These are phyloP conservation scores for Toxoplasma gondii DNA, from an alignment of 169 alveolate species.

Conservation along the genomic window DNA sequence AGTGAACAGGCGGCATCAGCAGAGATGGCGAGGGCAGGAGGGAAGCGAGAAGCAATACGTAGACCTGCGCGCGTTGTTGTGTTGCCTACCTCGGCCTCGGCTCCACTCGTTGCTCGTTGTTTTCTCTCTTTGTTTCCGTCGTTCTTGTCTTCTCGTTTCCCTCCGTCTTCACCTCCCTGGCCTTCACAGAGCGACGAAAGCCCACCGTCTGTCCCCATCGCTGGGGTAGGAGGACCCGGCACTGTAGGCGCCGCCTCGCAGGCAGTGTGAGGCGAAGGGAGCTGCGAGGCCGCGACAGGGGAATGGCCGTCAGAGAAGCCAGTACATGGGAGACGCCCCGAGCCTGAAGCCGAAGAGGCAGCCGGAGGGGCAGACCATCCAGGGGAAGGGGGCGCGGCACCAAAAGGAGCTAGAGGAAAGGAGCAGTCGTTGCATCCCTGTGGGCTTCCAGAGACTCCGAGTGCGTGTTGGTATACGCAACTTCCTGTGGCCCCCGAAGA, in stretches of 20 bases:
- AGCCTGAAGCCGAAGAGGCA: neutral
- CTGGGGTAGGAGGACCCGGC: too few species aligned
- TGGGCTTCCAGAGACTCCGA: neutral
- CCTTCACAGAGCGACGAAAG: too few species aligned
- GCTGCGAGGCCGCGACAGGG: neutral
- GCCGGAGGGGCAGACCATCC: neutral
- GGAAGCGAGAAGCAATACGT: conserved; percentile 4
- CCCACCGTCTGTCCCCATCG: too few species aligned
- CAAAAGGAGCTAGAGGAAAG: neutral
- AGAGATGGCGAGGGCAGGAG: neutral
- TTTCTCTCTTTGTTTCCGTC: too few species aligned
- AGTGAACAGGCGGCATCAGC: neutral
- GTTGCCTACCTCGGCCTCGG: neutral
- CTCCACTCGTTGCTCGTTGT: neutral
- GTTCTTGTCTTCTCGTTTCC: too few species aligned
- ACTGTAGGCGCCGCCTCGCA: too few species aligned
- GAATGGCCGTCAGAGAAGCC: neutral
- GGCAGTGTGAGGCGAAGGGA: neutral
- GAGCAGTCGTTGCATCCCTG: neutral
- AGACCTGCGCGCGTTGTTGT: neutral
- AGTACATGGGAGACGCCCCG: neutral
- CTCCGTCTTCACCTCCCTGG: too few species aligned
- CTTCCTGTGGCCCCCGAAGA: too few species aligned
- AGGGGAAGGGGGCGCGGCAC: neutral
- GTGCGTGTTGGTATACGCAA: neutral